Percentiles rank a stretch among this genome's conserved stretches.
Evolutionary conservation across 2,329 filamentous ascomycete genomes (phyloP).

Genomic region (Monilinia fructigena): DNA sequence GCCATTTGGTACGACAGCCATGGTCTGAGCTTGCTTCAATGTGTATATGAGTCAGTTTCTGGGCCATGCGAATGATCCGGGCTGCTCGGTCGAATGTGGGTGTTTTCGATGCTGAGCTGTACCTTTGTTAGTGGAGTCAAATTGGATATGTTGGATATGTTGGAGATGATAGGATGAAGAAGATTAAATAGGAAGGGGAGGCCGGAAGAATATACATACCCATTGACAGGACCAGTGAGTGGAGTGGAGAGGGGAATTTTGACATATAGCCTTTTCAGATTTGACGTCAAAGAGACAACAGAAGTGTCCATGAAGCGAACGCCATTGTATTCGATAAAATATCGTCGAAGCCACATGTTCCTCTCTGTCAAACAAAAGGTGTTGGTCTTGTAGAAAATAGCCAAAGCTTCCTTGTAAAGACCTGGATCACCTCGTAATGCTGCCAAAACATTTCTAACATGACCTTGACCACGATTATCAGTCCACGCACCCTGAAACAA

Average conservation of each 20-base stretch:
- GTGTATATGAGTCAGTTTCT: conserved; percentile 6
- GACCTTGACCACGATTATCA: neutral
- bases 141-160: too few species aligned
- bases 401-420: conserved; percentile 12
- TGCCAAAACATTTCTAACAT: neutral
- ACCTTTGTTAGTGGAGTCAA: neutral
- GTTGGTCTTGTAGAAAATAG: conserved; percentile 5
- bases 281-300: conserved; percentile 1
- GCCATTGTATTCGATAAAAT: neutral
- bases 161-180: neutral
- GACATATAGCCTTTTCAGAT: neutral
- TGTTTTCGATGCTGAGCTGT: neutral
- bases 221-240: neutral
- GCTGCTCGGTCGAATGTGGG: conserved; percentile 9
- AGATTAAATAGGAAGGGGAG: neutral
- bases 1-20: neutral
- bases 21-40: neutral
- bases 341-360: neutral
- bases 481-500: conserved; percentile 1
- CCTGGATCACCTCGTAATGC: conserved; percentile 1
- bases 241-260: neutral
- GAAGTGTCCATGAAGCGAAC: neutral
- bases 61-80: conserved; percentile 7
- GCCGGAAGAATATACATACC: neutral
- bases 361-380: neutral